Evolutionary conservation across 352 stramenopile genomes (phyloP).

Genomic region (Pythium apleroticum): DNA sequence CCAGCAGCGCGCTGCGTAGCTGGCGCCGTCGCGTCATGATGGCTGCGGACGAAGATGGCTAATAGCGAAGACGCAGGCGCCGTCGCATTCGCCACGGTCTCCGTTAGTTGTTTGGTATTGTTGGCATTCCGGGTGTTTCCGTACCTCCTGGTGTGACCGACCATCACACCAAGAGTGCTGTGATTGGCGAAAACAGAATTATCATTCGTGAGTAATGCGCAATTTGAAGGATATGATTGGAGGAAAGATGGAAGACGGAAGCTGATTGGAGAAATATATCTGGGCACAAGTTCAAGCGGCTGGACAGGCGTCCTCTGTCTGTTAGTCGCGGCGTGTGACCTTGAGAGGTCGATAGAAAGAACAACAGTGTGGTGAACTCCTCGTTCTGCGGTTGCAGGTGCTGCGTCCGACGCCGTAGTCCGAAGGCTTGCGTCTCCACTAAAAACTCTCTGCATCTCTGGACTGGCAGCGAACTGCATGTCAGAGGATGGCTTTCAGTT

Average conservation of each 20-base stretch:
- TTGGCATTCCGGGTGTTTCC: not conserved
- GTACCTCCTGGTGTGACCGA: not conserved
- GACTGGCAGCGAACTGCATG: no score
- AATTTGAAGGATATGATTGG: not conserved
- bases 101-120: not conserved
- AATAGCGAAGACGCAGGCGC: not conserved
- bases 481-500: no score
- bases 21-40: not conserved
- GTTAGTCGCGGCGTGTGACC: not conserved
- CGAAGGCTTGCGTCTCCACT: no score
- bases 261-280: no score
- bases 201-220: not conserved
- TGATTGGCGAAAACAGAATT: not conserved
- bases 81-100: not conserved
- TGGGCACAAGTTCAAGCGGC: not conserved
- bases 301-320: not conserved
- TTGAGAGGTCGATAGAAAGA: no score
- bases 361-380: no score
- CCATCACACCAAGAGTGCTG: not conserved
- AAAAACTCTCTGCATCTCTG: no score
- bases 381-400: no score
- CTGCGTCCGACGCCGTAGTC: no score
- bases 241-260: not conserved
- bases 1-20: not conserved
- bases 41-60: not conserved